Percentiles rank a stretch among this genome's conserved stretches.
These are phyloP conservation scores for Coemansia sp. DNA, from an alignment of 192 early-diverging fungal genomes.

Conservation along the genomic window DNA sequence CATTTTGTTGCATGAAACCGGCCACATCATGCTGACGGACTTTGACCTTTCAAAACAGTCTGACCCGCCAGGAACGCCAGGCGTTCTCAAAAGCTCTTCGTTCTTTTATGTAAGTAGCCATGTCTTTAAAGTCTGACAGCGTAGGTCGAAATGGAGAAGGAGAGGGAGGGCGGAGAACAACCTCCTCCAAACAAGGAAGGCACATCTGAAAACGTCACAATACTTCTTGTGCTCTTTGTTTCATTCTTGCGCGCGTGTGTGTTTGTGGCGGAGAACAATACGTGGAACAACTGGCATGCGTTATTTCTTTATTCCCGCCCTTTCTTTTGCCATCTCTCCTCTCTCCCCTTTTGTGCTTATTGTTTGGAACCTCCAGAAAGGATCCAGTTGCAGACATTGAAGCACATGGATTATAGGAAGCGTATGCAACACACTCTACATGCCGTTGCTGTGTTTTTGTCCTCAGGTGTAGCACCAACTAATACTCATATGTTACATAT, in stretches of 20 bases:
- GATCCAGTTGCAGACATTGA: no score
- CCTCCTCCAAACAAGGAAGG: not conserved
- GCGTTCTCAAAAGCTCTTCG: slow-evolving; percentile 61
- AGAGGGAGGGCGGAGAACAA: not conserved
- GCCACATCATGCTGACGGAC: slow-evolving; percentile 98
- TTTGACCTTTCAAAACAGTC: slow-evolving; percentile 99
- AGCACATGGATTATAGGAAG: not conserved
- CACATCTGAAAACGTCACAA: not conserved
- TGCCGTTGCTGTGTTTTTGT: not conserved
- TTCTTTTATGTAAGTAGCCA: slow-evolving; percentile 57
- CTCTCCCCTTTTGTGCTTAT: not conserved
- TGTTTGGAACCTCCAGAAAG: not conserved
- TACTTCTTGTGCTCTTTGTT: not conserved
- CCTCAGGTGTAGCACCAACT: not conserved
- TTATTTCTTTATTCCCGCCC: not conserved
- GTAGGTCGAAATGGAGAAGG: no score
- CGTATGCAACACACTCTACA: not conserved
- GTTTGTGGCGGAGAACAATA: slow-evolving; percentile 1
- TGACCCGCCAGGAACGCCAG: slow-evolving; percentile 73
- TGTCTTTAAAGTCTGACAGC: not conserved
- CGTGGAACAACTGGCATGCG: not conserved
- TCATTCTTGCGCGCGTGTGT: not conserved
- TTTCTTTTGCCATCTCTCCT: not conserved
- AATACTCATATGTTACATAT: slow-evolving; percentile 4
- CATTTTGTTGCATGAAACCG: slow-evolving; percentile 91